A percentile compares a stretch with the other conserved stretches of the same genome.
These are phyloP conservation scores for Epichloe sibirici DNA, from an alignment of 2,329 filamentous ascomycete species.

Conservation along the genomic window DNA sequence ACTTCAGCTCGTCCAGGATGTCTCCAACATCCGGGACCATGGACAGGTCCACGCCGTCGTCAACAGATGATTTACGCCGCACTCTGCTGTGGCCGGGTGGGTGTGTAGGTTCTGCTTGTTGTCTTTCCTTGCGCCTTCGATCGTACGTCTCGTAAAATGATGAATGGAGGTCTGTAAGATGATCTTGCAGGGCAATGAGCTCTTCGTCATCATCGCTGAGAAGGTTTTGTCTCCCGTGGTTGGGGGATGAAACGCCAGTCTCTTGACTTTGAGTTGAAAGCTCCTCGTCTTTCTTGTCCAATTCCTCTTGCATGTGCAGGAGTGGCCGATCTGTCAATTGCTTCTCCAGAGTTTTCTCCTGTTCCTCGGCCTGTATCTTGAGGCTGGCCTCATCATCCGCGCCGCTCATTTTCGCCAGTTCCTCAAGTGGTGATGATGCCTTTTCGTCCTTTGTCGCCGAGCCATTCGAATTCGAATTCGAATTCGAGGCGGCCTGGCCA, in stretches of 20 bases:
- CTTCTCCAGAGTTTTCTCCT: slow-evolving; percentile 76
- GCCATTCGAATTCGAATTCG: not conserved
- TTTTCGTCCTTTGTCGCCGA: slow-evolving; percentile 13
- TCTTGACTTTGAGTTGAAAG: slow-evolving; percentile 16
- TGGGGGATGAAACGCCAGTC: slow-evolving; percentile 15
- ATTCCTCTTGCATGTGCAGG: slow-evolving; percentile 79
- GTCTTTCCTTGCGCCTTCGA: slow-evolving; percentile 28
- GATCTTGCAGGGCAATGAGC: slow-evolving; percentile 61
- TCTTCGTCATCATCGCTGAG: slow-evolving; percentile 83
- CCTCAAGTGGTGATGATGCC: slow-evolving; percentile 46
- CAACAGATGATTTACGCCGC: slow-evolving; percentile 20
- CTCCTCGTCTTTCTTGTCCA: slow-evolving; percentile 63
- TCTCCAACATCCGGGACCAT: slow-evolving; percentile 72
- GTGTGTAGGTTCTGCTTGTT: slow-evolving; percentile 22
- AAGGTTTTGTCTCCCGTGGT: slow-evolving; percentile 54
- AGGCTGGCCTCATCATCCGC: slow-evolving; percentile 56
- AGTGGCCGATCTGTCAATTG: slow-evolving; percentile 83
- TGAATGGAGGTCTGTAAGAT: slow-evolving; percentile 62
- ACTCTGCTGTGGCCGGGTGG: slow-evolving; percentile 21
- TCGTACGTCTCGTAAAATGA: slow-evolving; percentile 81
- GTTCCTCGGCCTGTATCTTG: slow-evolving; percentile 68
- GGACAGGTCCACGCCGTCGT: slow-evolving; percentile 31
- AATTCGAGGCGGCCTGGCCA: not conserved
- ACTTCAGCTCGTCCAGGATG: slow-evolving; percentile 76
- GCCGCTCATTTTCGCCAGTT: slow-evolving; percentile 63